phyloP scores from a whole-genome alignment of 176 grass and related monocot species.

The Aegilops umbellulata region DNA sequence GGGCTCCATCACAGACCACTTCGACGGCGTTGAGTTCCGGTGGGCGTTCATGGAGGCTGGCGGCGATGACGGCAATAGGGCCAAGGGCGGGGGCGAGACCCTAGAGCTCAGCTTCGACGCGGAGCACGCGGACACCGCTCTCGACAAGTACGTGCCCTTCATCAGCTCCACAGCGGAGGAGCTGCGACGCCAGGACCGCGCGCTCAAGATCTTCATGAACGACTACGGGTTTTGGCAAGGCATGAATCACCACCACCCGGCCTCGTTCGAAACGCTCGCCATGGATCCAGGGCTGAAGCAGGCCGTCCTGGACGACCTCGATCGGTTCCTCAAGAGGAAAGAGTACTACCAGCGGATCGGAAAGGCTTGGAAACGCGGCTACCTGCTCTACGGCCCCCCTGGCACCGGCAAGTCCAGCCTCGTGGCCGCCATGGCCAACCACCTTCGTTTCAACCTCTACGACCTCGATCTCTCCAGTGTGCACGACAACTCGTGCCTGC shows the following conservation, averaged over 20 bases:
- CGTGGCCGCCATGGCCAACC: neutral
- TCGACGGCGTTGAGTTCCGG: neutral
- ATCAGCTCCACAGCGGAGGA: neutral
- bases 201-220: slow-evolving; percentile 11
- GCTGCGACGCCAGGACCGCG: neutral
- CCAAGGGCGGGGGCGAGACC: neutral
- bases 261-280: neutral
- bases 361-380: slow-evolving; percentile 8
- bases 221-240: neutral
- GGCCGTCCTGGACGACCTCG: neutral
- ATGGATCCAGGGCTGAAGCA: slow-evolving; percentile 6
- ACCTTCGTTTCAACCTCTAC: slow-evolving; percentile 11
- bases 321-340: slow-evolving; percentile 1
- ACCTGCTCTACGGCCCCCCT: neutral
- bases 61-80: neutral
- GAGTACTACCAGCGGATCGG: neutral
- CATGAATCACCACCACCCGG: slow-evolving; percentile 1
- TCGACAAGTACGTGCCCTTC: slow-evolving; percentile 1
- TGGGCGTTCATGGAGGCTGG: neutral
- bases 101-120: slow-evolving; percentile 11
- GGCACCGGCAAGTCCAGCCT: slow-evolving; percentile 14
- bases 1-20: neutral
- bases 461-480: neutral
- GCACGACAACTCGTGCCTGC: neutral
- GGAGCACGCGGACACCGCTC: neutral